Evolutionary conservation across 2,329 filamentous ascomycete species (phyloP).

Genomic region (Exutisphaerella laricina): DNA sequence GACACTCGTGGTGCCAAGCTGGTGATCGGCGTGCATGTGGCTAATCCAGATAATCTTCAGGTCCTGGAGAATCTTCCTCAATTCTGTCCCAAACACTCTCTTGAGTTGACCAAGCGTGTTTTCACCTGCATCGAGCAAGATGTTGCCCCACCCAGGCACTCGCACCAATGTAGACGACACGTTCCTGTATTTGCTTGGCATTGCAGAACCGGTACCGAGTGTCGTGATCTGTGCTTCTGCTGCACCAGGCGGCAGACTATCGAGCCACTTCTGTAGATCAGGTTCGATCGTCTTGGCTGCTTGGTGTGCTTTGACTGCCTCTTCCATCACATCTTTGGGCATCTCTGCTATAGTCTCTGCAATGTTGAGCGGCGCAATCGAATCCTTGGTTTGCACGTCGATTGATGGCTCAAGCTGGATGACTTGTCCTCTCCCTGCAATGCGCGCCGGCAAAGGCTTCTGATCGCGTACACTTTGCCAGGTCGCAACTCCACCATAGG

Average conservation of each 20-base stretch:
- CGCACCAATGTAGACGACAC: constrained; percentile 83
- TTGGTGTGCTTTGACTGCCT: constrained; percentile 46
- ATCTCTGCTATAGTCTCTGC: constrained; percentile 40
- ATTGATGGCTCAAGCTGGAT: constrained; percentile 36
- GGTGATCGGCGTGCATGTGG: constrained; percentile 94
- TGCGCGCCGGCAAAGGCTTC: constrained; percentile 23
- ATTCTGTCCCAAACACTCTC: constrained; percentile 62
- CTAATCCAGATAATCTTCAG: constrained; percentile 86
- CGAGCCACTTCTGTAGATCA: constrained; percentile 51
- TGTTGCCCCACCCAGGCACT: constrained; percentile 79
- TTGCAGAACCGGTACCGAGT: constrained; percentile 83
- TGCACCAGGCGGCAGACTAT: constrained; percentile 57
- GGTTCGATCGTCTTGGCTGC: constrained; percentile 35
- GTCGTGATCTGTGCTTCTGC: constrained; percentile 76
- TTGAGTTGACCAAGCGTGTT: constrained; percentile 83
- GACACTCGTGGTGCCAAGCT: constrained; percentile 76
- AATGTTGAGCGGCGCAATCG: constrained; percentile 48
- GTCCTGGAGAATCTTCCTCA: constrained; percentile 67
- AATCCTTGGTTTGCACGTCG: constrained; percentile 43
- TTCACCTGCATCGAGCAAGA: constrained; percentile 87
- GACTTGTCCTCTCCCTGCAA: constrained; percentile 31
- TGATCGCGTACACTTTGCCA: constrained; percentile 12
- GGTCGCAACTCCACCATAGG: constrained; percentile 12
- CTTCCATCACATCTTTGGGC: constrained; percentile 44
- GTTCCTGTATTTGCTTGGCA: constrained; percentile 91